Evolutionary conservation across 768 basidiomycete species (phyloP).

Genomic region (Lepiota brunneoincarnata): DNA sequence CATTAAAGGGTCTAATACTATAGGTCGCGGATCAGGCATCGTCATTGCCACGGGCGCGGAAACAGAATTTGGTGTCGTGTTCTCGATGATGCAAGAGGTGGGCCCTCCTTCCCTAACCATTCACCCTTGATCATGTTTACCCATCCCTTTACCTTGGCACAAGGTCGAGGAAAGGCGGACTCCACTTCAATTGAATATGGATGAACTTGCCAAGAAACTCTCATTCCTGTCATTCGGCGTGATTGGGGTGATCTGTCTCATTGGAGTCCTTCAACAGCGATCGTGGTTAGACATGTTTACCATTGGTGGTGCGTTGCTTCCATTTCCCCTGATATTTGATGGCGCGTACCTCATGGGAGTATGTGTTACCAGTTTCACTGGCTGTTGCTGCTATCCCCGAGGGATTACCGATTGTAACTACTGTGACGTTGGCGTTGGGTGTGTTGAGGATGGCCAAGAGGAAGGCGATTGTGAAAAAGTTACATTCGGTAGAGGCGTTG

Average conservation of each 20-base stretch:
- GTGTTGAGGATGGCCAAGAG: conserved; percentile 92
- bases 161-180: conserved; percentile 85
- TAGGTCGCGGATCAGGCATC: conserved; percentile 80
- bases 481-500: conserved; percentile 91
- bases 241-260: conserved; percentile 89
- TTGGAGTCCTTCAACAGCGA: conserved; percentile 82
- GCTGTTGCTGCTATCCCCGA: conserved; percentile 99
- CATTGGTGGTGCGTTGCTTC: conserved; percentile 74
- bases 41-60: conserved; percentile 85
- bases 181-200: conserved; percentile 91
- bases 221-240: conserved; percentile 91
- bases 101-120: conserved; percentile 16
- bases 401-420: conserved; percentile 95
- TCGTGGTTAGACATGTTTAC: conserved; percentile 99
- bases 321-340: not conserved
- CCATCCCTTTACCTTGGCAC: conserved; percentile 29
- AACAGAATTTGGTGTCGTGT: conserved; percentile 95
- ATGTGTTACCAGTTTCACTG: conserved; percentile 67
- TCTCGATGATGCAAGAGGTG: conserved; percentile 98
- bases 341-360: not conserved
- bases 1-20: not conserved
- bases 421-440: conserved; percentile 93
- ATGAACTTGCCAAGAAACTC: conserved; percentile 91
- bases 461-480: conserved; percentile 95
- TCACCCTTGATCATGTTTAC: conserved; percentile 1